Base-by-base conservation (phyloP, 2,329 filamentous ascomycete species). In the Dothideomycetidae sp. region DNA sequence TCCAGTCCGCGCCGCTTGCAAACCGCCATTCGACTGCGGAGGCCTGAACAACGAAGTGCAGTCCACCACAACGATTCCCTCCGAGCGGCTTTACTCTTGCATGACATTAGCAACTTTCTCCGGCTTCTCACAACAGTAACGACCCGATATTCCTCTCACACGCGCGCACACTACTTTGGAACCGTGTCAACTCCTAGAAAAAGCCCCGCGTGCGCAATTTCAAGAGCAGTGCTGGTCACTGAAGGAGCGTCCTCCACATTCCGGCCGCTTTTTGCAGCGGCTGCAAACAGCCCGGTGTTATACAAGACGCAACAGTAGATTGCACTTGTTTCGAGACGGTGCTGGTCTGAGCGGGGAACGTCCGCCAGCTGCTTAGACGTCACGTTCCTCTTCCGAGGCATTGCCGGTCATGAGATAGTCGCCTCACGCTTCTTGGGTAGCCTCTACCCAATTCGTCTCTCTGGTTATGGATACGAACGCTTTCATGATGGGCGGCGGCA, bases 381-480 rank as follows among this genome's bases (percentile, higher is more conserved):
- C 7, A 7, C 21, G n/a, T 26, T 26, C 21, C n/a, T 26, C n/a
- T 7, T n/a, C n/a, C n/a, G n/a, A n/a, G n/a, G n/a, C n/a, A n/a
- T n/a, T 7, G 31, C 18, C 12, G 30, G 36, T 38, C 36, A 38
- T 38, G 36, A 32, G 18, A 19, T 36, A 38, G 36, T 16, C 13
- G 7, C n/a, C n/a, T 7, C 35, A 30, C 23, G 26, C 26, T 37
- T n/a, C 17, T 37, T 14, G 28, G 29, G 29, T 30, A 38, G 10
- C 26, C 29, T 19, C 13, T 10, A 19, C 17, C 36, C 4, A 10
- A 32, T 26, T 28, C 28, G 29, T 21, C 29, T 29, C n/a, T n/a
- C n/a, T n/a, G n/a, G 31, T 16, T 7, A 45, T 45, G 43, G 43
- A 45, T 34, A 38, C 30, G 11, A 45, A 41, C 35, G 31, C 37